Evolutionary conservation across 1,284 basidiomycete species (phyloP), one percentile per base, ranked within the genome.

Genomic region (Ganoderma boninense): DNA sequence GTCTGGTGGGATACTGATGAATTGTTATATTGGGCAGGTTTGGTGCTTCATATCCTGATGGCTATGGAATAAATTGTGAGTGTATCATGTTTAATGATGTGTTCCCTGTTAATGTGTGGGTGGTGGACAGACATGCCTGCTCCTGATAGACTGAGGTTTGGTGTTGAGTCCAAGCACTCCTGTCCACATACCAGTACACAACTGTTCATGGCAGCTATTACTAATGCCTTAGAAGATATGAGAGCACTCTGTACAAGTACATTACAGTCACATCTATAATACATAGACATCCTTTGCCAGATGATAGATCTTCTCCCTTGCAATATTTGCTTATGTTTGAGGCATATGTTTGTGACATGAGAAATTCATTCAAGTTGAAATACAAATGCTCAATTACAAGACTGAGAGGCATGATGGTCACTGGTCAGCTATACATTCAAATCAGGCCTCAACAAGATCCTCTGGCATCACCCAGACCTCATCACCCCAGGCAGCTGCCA

Each of bases 51-150:
- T 96, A 92, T 82, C 85, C 88, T 43, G 92, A 97, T 83, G 96
- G 96, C 7, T 97, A 97, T 84, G 96, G 96, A 2, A 93, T 97
- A 76, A 97, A 95, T 79, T 97, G 95, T 96, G 79, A 78, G 93
- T 85, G n/a, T 68, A 46, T 38, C 76, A 62, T 66, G 67, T 66
- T 54, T 20, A n/a, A 20, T 59, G 1, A 60, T 59, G n/a, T 61
- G 13, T 44, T 16, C 26, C 11, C 23, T 49, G 40, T 57, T 69
- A n/a, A 67, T 20, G 35, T 63, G 6, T 46, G 40, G 14, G n/a
- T 52, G 65, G 69, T 49, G 52, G 67, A 60, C 14, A 97, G 96
- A 99, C 81, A 87, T 98, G 72, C 90, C 94, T 69, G 96, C 92
- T 20, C 89, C 92, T 18, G 84, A 92, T 66, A 84, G 92, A 72